These are phyloP conservation scores for Sporothrix brasiliensis DNA, from an alignment of 2,329 filamentous ascomycete genomes.

Conservation along the genomic window DNA sequence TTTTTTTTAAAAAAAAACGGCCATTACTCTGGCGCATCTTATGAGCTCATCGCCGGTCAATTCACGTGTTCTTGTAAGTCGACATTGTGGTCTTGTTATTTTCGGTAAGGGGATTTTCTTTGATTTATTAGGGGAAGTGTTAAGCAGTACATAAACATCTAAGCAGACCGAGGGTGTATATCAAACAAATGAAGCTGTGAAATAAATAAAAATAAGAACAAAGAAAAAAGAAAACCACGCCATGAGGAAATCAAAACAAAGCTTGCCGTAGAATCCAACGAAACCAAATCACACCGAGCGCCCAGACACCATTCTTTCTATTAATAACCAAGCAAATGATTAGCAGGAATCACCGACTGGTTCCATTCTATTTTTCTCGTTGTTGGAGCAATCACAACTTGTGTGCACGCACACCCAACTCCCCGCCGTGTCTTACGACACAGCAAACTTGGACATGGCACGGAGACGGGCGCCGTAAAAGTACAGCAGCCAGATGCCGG, in stretches of 20 bases:
- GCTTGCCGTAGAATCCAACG: neutral
- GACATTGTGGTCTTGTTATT: too few relatives aligned
- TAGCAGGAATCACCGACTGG: neutral
- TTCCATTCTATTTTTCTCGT: constrained; percentile 3
- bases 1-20: too few relatives aligned
- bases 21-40: too few relatives aligned
- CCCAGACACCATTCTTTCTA: constrained; percentile 4
- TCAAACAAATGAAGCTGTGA: neutral
- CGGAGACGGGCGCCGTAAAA: constrained; percentile 59
- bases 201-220: too few relatives aligned
- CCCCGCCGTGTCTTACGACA: constrained; percentile 35
- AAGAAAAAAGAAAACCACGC: neutral
- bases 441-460: constrained; percentile 60
- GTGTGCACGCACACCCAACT: neutral
- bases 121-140: neutral
- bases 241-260: neutral
- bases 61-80: too few relatives aligned
- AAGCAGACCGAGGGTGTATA: constrained; percentile 5
- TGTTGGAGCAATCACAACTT: neutral
- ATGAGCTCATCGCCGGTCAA: too few relatives aligned
- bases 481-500: constrained; percentile 64
- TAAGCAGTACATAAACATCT: too few relatives aligned
- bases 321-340: neutral
- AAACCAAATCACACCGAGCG: neutral
- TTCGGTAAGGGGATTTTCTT: too few relatives aligned